Evolutionary conservation across 1,284 basidiomycete species (phyloP).

Genomic region (Ustilago sp.): DNA sequence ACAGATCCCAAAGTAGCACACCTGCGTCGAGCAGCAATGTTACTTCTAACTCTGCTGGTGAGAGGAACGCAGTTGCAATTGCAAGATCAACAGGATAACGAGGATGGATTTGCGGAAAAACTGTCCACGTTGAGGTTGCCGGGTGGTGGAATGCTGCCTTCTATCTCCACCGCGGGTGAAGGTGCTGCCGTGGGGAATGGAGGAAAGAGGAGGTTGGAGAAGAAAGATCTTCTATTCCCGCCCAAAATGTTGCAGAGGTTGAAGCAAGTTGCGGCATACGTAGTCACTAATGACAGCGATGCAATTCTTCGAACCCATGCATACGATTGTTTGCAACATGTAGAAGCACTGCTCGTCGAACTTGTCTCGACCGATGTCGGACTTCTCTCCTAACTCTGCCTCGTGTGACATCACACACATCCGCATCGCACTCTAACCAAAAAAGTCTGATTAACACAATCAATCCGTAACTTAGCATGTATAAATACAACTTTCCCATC

Average conservation of each 20-base stretch:
- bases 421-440: too few relatives aligned
- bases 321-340: slow-evolving; percentile 42
- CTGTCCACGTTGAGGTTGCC: slow-evolving; percentile 52
- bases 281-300: slow-evolving; percentile 40
- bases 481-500: background rate
- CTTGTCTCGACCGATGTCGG: slow-evolving; percentile 11
- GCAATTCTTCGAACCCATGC: slow-evolving; percentile 57
- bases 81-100: slow-evolving; percentile 22
- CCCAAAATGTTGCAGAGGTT: slow-evolving; percentile 16
- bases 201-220: background rate
- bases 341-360: slow-evolving; percentile 26
- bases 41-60: slow-evolving; percentile 58
- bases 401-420: background rate
- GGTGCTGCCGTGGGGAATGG: background rate
- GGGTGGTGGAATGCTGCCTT: slow-evolving; percentile 49
- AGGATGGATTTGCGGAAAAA: slow-evolving; percentile 13
- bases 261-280: slow-evolving; percentile 28
- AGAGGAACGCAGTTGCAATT: slow-evolving; percentile 54
- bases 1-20: slow-evolving; percentile 58
- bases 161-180: background rate
- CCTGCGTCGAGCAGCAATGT: slow-evolving; percentile 60
- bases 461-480: slow-evolving; percentile 5
- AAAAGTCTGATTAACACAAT: too few relatives aligned
- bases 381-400: slow-evolving; percentile 6
- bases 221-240: slow-evolving; percentile 38